Evolutionary conservation across 2,329 filamentous ascomycete species (phyloP).

Genomic region (Fusarium lateritium): DNA sequence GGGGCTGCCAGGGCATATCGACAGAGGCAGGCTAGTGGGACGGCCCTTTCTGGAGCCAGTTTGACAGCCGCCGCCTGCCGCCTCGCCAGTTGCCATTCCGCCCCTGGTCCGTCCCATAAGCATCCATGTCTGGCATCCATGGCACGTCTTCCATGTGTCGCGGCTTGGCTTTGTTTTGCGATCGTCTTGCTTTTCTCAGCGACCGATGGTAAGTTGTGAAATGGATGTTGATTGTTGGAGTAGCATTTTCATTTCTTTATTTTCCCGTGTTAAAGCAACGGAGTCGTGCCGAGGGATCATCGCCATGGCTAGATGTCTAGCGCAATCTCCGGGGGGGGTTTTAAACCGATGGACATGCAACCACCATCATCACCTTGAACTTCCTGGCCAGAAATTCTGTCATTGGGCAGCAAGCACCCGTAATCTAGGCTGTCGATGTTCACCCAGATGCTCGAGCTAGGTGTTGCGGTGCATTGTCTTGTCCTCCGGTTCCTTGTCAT

Average conservation of each 20-base stretch:
- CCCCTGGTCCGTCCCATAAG: slow-evolving; percentile 40
- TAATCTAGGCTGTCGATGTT: slow-evolving; percentile 19
- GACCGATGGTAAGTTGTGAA: slow-evolving; percentile 21
- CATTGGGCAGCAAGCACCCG: slow-evolving; percentile 57
- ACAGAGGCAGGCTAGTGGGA: slow-evolving; percentile 50
- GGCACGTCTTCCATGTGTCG: slow-evolving; percentile 34
- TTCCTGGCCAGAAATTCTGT: slow-evolving; percentile 11
- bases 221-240: slow-evolving; percentile 23
- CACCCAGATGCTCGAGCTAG: not conserved
- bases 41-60: slow-evolving; percentile 49
- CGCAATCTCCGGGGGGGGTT: slow-evolving; percentile 33
- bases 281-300: slow-evolving; percentile 28
- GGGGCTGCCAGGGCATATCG: slow-evolving; percentile 41
- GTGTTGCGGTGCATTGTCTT: not conserved
- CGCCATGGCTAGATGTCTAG: slow-evolving; percentile 26
- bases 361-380: slow-evolving; percentile 25
- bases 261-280: slow-evolving; percentile 21
- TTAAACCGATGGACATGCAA: slow-evolving; percentile 30
- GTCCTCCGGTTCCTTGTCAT: slow-evolving; percentile 1
- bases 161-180: slow-evolving; percentile 31
- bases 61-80: slow-evolving; percentile 50
- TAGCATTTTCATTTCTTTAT: slow-evolving; percentile 44
- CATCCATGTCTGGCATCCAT: slow-evolving; percentile 40
- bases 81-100: slow-evolving; percentile 46
- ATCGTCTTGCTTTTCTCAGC: slow-evolving; percentile 27